Conservation (phyloP, 768 basidiomycete species). For the Pisolithus albus region DNA sequence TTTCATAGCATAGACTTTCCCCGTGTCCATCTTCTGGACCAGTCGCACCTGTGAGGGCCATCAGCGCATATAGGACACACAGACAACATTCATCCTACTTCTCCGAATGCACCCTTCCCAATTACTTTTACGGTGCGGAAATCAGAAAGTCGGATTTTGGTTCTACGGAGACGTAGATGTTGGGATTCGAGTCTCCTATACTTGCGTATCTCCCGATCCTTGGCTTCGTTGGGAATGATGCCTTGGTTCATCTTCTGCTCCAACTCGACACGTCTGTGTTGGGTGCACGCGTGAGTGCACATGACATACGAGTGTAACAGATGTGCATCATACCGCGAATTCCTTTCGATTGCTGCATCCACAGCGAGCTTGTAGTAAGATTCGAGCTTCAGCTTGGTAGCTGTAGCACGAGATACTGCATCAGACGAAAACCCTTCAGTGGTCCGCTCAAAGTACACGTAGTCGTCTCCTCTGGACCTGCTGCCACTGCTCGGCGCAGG, state of each 20-base stretch:
- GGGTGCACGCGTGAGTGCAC: slow-evolving; percentile 3
- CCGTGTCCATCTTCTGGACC: slow-evolving; percentile 95
- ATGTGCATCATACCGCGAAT: slow-evolving; percentile 62
- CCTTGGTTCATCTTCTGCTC: slow-evolving; percentile 79
- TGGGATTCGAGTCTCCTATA: slow-evolving; percentile 84
- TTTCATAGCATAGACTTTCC: slow-evolving; percentile 99
- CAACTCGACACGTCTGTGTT: slow-evolving; percentile 73
- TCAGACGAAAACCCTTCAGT: slow-evolving; percentile 77
- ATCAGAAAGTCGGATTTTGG: slow-evolving; percentile 87
- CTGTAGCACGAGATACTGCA: slow-evolving; percentile 83
- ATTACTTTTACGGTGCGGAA: slow-evolving; percentile 98
- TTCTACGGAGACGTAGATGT: slow-evolving; percentile 86
- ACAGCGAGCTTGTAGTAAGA: slow-evolving; percentile 98
- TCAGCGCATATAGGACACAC: neutral
- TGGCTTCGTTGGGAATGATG: slow-evolving; percentile 68
- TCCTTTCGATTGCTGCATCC: slow-evolving; percentile 92
- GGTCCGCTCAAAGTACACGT: slow-evolving; percentile 93
- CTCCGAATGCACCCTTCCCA: slow-evolving; percentile 97
- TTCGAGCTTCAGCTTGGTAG: slow-evolving; percentile 94
- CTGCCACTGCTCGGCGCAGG: slow-evolving; percentile 26
- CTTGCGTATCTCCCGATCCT: slow-evolving; percentile 81
- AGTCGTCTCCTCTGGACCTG: slow-evolving; percentile 40
- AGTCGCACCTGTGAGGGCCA: slow-evolving; percentile 63
- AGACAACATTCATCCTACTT: slow-evolving; percentile 45
- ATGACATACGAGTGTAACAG: neutral